A percentile compares a stretch with the other conserved stretches of the same genome.
Conservation (phyloP, 2,329 filamentous ascomycete species). For the Colletotrichum orchidophilum region DNA sequence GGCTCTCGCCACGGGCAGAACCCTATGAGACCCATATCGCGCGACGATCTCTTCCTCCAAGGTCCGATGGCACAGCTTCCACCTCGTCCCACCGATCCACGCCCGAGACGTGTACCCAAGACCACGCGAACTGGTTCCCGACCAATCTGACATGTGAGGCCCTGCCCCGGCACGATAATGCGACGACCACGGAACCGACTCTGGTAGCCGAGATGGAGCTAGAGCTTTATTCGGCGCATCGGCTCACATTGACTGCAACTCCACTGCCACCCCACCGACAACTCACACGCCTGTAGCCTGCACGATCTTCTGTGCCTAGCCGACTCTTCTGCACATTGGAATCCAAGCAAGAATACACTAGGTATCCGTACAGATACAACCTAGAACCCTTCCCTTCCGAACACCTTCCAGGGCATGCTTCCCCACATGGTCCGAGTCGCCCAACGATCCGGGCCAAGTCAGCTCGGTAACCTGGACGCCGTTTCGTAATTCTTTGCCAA, state of each 20-base stretch:
- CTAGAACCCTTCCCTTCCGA: neutral
- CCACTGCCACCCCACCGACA: neutral
- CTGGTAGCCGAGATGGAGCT: conserved; percentile 15
- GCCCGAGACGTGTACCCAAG: neutral
- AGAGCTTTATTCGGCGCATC: conserved; percentile 5
- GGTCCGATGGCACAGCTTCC: neutral
- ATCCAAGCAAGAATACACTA: neutral
- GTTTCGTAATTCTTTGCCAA: conserved; percentile 12
- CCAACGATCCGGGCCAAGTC: neutral
- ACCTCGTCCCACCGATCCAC: neutral
- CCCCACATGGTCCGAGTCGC: neutral
- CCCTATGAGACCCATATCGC: neutral
- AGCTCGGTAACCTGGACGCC: neutral
- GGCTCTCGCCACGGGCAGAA: neutral
- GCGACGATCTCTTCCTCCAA: neutral
- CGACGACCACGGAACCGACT: neutral
- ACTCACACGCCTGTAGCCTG: neutral
- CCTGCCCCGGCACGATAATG: neutral
- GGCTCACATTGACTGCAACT: too few species aligned
- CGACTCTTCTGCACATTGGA: neutral
- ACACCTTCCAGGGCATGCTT: neutral
- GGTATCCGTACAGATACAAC: too few species aligned
- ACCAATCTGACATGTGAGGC: conserved; percentile 17
- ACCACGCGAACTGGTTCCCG: neutral
- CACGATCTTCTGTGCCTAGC: neutral